Conservation (phyloP, 257 asterid species). For the Rehmannia glutinosa region DNA sequence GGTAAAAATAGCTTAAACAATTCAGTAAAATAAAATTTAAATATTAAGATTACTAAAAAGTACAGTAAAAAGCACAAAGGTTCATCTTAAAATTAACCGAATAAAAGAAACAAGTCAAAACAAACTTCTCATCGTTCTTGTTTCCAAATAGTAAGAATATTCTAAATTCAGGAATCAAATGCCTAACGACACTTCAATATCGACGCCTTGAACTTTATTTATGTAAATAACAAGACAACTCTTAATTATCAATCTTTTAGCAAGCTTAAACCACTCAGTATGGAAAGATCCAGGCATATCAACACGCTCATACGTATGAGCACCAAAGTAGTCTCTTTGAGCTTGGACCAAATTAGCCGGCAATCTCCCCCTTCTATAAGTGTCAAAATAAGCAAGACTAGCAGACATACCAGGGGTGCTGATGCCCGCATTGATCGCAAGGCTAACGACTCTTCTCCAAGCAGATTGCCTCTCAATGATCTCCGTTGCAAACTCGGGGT, state of each 20-base stretch:
- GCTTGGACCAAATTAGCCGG: conserved; percentile 95
- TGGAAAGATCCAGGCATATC: conserved; percentile 79
- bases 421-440: conserved; percentile 78
- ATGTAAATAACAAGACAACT: not conserved
- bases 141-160: not conserved
- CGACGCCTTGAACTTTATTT: conserved; percentile 21
- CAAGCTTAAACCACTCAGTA: conserved; percentile 94
- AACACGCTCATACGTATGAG: conserved; percentile 86
- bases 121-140: conserved; percentile 3
- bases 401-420: conserved; percentile 98
- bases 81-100: not conserved
- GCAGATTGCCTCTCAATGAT: conserved; percentile 83
- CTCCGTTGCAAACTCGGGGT: conserved; percentile 89
- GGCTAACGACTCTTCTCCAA: conserved; percentile 89
- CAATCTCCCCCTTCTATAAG: conserved; percentile 78
- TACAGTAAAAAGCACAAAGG: conserved; percentile 15
- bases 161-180: not conserved
- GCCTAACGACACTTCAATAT: conserved; percentile 8
- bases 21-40: not conserved
- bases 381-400: conserved; percentile 89
- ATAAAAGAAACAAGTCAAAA: not conserved
- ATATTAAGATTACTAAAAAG: not conserved
- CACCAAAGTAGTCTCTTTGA: conserved; percentile 95
- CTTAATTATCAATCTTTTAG: conserved; percentile 40
- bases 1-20: too few relatives aligned